These are phyloP conservation scores for Inosperma sp. DNA, from an alignment of 768 basidiomycete genomes.

Conservation along the genomic window DNA sequence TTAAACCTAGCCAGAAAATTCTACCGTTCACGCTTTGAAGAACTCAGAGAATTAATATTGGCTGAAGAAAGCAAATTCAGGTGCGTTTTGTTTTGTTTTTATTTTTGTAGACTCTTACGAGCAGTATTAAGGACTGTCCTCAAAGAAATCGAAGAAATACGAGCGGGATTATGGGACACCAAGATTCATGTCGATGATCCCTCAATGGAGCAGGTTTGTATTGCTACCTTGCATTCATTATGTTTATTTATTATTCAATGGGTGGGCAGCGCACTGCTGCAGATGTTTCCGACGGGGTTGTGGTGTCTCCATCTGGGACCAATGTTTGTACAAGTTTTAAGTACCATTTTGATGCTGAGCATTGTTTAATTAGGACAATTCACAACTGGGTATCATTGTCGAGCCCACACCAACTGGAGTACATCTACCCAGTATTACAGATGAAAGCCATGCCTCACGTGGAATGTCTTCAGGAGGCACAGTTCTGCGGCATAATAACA, in stretches of 20 bases:
- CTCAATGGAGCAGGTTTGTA: not conserved
- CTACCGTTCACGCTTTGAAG: conserved; percentile 63
- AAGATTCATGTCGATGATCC: conserved; percentile 28
- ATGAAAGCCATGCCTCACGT: not conserved
- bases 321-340: not conserved
- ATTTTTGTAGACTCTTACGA: conserved; percentile 1
- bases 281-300: no score
- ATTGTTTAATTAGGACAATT: no score
- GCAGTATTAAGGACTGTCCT: conserved; percentile 47
- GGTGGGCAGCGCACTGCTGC: no score
- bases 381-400: not conserved
- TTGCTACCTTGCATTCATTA: no score
- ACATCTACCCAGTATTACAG: not conserved
- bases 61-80: conserved; percentile 77
- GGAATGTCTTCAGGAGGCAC: no score
- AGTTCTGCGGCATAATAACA: no score
- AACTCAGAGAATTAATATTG: conserved; percentile 66
- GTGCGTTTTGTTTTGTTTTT: conserved; percentile 29
- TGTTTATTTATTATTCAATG: no score
- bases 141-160: conserved; percentile 74
- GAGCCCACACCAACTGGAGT: not conserved
- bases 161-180: conserved; percentile 60
- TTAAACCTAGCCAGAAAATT: conserved; percentile 70
- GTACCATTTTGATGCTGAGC: no score
- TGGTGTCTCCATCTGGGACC: not conserved